Conservation (phyloP, 768 basidiomycete genomes). For the Tremella fuciformis region DNA sequence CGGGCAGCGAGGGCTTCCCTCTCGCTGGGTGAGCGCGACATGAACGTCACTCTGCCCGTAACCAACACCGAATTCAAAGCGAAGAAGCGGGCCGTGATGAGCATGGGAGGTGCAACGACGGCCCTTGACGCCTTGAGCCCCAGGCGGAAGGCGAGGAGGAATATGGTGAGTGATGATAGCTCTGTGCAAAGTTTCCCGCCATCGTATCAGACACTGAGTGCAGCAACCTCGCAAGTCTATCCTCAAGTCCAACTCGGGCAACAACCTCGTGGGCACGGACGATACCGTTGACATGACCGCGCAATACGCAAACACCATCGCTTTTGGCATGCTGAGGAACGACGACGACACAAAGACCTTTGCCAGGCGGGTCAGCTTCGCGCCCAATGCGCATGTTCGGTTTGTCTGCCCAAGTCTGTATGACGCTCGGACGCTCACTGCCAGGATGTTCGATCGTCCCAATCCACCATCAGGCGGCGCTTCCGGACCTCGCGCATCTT, state of each 20-base stretch:
- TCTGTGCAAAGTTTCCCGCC: background rate
- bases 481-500: constrained; percentile 9
- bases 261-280: constrained; percentile 16
- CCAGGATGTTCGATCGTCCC: constrained; percentile 12
- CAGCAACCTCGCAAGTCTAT: constrained; percentile 50
- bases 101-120: constrained; percentile 15
- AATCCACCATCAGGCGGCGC: background rate
- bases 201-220: background rate
- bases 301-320: constrained; percentile 38
- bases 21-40: constrained; percentile 25
- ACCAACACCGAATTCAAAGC: constrained; percentile 13
- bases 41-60: constrained; percentile 18
- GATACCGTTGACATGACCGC: constrained; percentile 24
- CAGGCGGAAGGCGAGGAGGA: constrained; percentile 27
- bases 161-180: constrained; percentile 21
- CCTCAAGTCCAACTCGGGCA: constrained; percentile 27
- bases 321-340: constrained; percentile 14
- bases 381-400: constrained; percentile 46
- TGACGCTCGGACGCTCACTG: background rate
- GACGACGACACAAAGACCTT: constrained; percentile 18
- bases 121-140: constrained; percentile 22
- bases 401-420: background rate
- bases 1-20: constrained; percentile 24
- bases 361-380: constrained; percentile 47
- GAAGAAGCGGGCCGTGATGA: constrained; percentile 20